Evolutionary conservation across 2,329 filamentous ascomycete species (phyloP), one percentile per base, ranked within the genome.

Genomic region (Plenodomus lindquistii): DNA sequence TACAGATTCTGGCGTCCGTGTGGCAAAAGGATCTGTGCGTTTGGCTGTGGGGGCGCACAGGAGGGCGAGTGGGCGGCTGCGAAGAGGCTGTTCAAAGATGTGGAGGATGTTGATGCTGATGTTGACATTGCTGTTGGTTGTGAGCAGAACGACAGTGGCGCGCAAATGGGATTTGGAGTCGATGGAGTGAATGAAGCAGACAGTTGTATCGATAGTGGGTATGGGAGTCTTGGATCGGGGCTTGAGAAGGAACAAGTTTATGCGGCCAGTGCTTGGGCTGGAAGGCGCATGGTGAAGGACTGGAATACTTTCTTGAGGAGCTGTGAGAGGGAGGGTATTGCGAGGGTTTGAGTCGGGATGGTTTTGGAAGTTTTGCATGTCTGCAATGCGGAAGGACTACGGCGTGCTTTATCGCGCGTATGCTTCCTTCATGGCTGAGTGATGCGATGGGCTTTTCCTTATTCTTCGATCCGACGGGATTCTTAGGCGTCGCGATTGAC

Each of bases 1-100:
- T 71, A 71, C 46, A 48, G 66, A 20, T 72, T 72, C 46, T 72
- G 70, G 70, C 57, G 62, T 9, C 66, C 65, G 0, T 72, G 70
- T 42, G 67, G 68, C 2, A 55, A 56, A 2, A 50, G 60, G 22
- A 31, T 27, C 1, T 72, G 70, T 50, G 62, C 54, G 1, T 67
- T 72, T 55, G 69, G 70, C 1, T 72, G 70, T 49, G 65, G 64
- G 4, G 52, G 48, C 3, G 56, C 31, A 8, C 35, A 59, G 17
- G 55, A 60, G 21, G 70, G 70, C 2, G 69, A 72, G 54, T 40
- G 36, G 17, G 50, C 50, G 17, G 69, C 69, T 31, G 64, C 64
- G n/a, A 64, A 54, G 55, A 55, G 62, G 36, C 48, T 72, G 34
- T 72, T 72, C 40, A 54, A 50, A 40, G 55, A 53, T 5, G 60